These are phyloP conservation scores for Xylaria sp. DNA, from an alignment of 2,329 filamentous ascomycete genomes.

Conservation along the genomic window DNA sequence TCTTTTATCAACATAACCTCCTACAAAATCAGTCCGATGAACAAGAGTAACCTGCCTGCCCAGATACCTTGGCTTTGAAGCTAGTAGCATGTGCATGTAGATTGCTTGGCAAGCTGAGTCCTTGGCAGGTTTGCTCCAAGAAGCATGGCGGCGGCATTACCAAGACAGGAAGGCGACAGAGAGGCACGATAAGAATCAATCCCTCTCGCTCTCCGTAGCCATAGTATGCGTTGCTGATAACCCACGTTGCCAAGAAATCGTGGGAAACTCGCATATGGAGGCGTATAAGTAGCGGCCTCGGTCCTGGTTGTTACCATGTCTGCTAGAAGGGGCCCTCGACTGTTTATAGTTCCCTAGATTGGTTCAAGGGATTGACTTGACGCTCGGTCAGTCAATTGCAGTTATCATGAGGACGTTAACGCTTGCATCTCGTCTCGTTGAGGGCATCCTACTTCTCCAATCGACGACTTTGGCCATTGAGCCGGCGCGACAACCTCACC, in stretches of 20 bases:
- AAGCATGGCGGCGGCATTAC: not conserved
- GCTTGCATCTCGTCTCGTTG: constrained; percentile 12
- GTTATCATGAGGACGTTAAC: constrained; percentile 20
- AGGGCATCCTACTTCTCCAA: constrained; percentile 18
- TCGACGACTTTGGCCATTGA: constrained; percentile 36
- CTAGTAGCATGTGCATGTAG: no score
- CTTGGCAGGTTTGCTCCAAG: no score
- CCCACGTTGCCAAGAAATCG: not conserved
- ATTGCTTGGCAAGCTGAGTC: no score
- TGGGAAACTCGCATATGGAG: not conserved
- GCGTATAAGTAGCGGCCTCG: not conserved
- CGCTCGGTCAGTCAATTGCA: not conserved
- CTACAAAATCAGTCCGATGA: no score
- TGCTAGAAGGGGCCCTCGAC: no score
- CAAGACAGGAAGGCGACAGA: not conserved
- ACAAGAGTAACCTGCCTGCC: no score
- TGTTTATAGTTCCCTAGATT: not conserved
- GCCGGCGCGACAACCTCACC: constrained; percentile 48
- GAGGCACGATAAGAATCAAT: not conserved
- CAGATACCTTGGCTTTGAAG: no score
- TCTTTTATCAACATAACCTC: no score
- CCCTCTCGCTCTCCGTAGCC: not conserved
- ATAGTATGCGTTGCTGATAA: not conserved
- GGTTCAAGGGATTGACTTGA: not conserved
- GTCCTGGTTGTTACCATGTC: not conserved